Evolutionary conservation across 192 early-diverging fungal genomes (phyloP), one percentile per base, ranked within the genome.

Genomic region (Oehlia diaphana): DNA sequence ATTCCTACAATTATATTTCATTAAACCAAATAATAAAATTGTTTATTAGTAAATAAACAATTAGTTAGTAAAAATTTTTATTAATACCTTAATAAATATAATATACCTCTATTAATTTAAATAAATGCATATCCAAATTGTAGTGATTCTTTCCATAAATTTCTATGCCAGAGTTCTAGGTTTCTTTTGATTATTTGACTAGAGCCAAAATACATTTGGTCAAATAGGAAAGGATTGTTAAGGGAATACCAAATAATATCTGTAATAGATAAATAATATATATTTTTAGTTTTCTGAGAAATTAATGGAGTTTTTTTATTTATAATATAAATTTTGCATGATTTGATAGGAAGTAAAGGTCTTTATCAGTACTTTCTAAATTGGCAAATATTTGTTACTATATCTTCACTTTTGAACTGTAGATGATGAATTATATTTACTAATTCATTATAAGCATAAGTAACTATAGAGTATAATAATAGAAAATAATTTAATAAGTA

Each of bases 211-310:
- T 70, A 70, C 68, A 70, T 14, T 70, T 70, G 31, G 13, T 14
- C 14, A 70, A 39, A 70, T 9, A 70, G 7, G 39, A 3, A 39
- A 39, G 35, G 68, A 10, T 70, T 70, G 19, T 70, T 42, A 31
- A 70, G 31, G 39, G 35, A 70, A 39, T 70, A 19, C 39, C 19
- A n/a, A 70, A 70, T 70, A 4, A 70, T 70, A 42, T 70, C 13
- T 31, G 31, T 70, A 12, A 70, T 42, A 39, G 68, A 70, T 35
- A 70, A 33, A 39, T 33, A 39, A 39, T 70, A 70, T 12, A 42
- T 42, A 21, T 70, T 3, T 9, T 35, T 70, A 12, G 68, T 70
- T 31, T 33, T 6, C n/a, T 39, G 16, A 13, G 35, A 39, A 70
- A 9, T 70, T 9, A 13, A 39, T 70, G 31, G 68, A 10, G 5